These are phyloP conservation scores for Aquilaria malaccensis DNA, from an alignment of 345 rosid genomes.

Conservation along the genomic window DNA sequence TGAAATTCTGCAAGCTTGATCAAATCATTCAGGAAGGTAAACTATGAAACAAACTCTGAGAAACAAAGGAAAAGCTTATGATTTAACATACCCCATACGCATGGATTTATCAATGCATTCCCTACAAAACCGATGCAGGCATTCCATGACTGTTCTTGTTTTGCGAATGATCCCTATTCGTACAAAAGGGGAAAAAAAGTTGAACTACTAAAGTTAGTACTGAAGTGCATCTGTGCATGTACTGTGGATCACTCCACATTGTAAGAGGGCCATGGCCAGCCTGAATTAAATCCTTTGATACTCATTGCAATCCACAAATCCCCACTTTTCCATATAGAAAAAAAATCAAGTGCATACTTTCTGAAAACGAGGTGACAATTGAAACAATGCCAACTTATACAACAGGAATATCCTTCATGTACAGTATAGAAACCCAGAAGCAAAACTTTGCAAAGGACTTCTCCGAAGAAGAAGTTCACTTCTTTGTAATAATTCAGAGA, in stretches of 20 bases:
- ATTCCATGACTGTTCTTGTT: conserved; percentile 87
- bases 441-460: too few species aligned
- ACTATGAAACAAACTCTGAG: conserved; percentile 6
- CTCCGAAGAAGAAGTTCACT: too few species aligned
- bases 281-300: not conserved
- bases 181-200: conserved; percentile 3
- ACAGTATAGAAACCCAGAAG: too few species aligned
- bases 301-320: not conserved
- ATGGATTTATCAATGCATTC: conserved; percentile 85
- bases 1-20: conserved; percentile 1
- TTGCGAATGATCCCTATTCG: conserved; percentile 66
- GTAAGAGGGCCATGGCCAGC: not conserved
- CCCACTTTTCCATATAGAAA: not conserved
- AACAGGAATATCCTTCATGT: too few species aligned
- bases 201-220: conserved; percentile 3
- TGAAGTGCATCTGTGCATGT: not conserved
- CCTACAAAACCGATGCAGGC: conserved; percentile 80
- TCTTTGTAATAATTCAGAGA: too few species aligned
- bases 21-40: conserved; percentile 7
- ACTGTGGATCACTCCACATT: not conserved
- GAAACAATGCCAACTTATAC: not conserved
- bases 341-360: not conserved
- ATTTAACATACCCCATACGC: conserved; percentile 59
- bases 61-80: conserved; percentile 3
- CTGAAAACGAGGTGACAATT: conserved; percentile 1